Evolutionary conservation across 768 basidiomycete genomes (phyloP).

Genomic region (Suillus lakei): DNA sequence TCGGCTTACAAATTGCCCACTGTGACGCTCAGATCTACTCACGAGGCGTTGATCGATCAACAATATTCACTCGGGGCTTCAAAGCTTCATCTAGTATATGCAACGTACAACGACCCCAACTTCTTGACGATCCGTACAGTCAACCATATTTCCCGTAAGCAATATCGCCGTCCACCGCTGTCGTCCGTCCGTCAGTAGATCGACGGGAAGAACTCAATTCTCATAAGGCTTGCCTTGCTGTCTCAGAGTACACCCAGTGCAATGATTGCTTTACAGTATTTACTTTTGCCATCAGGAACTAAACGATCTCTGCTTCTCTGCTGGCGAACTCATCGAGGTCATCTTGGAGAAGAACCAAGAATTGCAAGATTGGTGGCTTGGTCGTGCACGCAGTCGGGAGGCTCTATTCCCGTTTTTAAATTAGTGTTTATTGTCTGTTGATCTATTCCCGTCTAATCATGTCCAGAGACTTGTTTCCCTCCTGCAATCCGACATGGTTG

Average conservation of each 20-base stretch:
- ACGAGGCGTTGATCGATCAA: no score
- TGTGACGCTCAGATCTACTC: no score
- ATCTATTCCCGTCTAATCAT: slow-evolving; percentile 76
- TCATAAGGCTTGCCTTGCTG: slow-evolving; percentile 98
- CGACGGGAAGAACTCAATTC: slow-evolving; percentile 55
- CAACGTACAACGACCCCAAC: slow-evolving; percentile 11
- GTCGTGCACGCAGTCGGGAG: slow-evolving; percentile 60
- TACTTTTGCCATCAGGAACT: slow-evolving; percentile 54
- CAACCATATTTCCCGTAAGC: slow-evolving; percentile 90
- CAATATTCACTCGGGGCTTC: no score
- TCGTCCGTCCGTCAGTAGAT: slow-evolving; percentile 9
- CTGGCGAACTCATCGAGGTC: slow-evolving; percentile 81
- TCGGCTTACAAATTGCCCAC: no score
- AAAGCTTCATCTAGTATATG: slow-evolving; percentile 14
- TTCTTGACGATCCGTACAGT: slow-evolving; percentile 22
- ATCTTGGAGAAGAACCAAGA: slow-evolving; percentile 75
- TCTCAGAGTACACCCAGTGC: no score
- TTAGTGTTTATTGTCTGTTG: no score
- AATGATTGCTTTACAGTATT: no score
- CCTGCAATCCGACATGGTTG: slow-evolving; percentile 1
- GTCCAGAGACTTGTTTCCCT: slow-evolving; percentile 55
- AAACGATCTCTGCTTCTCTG: slow-evolving; percentile 78
- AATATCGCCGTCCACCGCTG: slow-evolving; percentile 89
- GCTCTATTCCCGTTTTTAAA: no score
- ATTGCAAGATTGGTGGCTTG: slow-evolving; percentile 97